Evolutionary conservation across 1,139 yeast species (phyloP), one percentile per base, ranked within the genome.

Genomic region (Hansenula lynferdii): DNA sequence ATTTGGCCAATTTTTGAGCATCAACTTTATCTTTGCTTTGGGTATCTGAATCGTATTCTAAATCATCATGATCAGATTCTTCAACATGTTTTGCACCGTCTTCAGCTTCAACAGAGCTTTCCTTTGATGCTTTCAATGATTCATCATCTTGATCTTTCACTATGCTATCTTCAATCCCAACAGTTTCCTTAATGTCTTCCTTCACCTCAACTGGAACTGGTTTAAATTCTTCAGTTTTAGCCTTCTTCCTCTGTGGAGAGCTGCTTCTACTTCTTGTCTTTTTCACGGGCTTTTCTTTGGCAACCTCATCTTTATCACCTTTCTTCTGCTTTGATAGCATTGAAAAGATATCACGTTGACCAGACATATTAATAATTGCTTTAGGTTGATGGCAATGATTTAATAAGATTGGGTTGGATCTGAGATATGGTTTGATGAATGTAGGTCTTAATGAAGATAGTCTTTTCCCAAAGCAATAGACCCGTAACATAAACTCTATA

Each of bases 11-110:
- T 15, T 40, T 40, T 28, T 46, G 48, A 3, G 54, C 54, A 17
- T 52, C 56, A 6, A 40, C 39, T 1, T 38, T 32, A 18, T 52
- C 56, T 30, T 52, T 40, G 28, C 44, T 44, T 17, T 48, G 51
- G 6, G 51, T 41, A 5, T 50, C 54, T 3, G 55, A 51, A 31
- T 50, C 54, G 30, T 29, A 50, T 1, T 45, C 53, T 2, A 50
- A 36, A 5, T 37, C 38, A 17, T 47, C 48, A 6, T 45, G 47
- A n/a, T 30, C 38, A 14, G 33, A 26, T 7, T 20, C 12, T n/a
- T 17, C 19, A 3, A 8, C 17, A 15, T 29, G 28, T 24, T 30
- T 17, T 9, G 17, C 10, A 5, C 27, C 19, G n/a, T 15, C 19
- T 11, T 22, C 29, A 11, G 12, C 17, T 18, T 26, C 34, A 18